Base-by-base conservation (phyloP, 345 rosid species). In the Eucalyptus caleyi region DNA sequence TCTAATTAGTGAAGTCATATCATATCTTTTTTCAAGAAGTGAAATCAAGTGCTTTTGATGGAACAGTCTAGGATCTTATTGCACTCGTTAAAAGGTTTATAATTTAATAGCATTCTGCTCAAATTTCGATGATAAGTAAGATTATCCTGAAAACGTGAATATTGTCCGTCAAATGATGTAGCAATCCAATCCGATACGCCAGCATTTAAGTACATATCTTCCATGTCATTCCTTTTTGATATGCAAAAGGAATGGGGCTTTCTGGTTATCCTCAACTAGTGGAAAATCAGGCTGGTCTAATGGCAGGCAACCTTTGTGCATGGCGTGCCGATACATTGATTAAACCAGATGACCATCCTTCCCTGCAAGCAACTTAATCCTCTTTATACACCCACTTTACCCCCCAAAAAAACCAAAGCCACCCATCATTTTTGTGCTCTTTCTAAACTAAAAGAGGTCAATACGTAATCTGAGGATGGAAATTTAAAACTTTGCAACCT, bases 221-320 rank as follows among this genome's bases (percentile, higher is more conserved):
- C 83, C 27, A 72, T 72, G 23, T 19, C 83, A 21, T 72, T 72
- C 45, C 83, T 37, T 72, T 72, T 32, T 49, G 87, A 37, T 86
- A 6, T 24, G 34, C 23, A 86, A 47, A 86, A 47, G 15, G 51
- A 26, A 16, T 4, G 87, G 87, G 87, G n/a, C 54, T 86, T 86
- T 49, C 56, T 27, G 32, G 34, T 44, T 27, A 26, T 45, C 56
- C 56, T 86, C 87, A 89, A 89, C 89, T 92, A 94, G 96, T 94
- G 97, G 96, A 93, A 90, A 21, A 88, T 89, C 91, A 86, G 91
- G 93, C 92, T 95, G 95, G 96, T 95, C 97, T 95, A 94, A 92
- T 94, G 88, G 89, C 89, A 91, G 44, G 51, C 91, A 88, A 89
- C 89, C 92, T 93, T 91, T 44, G 93, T 93, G 94, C 88, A 50